Conservation (phyloP, 768 basidiomycete species). For the Boletus subparvulus region DNA sequence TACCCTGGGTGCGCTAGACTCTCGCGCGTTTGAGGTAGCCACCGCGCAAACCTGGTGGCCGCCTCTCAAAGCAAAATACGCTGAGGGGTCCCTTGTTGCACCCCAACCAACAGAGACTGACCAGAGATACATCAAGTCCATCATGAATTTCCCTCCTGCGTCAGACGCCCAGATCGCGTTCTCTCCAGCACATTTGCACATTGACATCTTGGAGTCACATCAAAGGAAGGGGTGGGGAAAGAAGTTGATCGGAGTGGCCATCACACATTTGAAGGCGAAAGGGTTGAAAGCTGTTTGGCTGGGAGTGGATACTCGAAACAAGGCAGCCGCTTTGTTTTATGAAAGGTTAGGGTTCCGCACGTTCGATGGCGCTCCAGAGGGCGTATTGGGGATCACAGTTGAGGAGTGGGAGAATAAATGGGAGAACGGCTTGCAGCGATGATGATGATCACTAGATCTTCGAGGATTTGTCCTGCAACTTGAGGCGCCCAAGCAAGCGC, state of each 20-base stretch:
- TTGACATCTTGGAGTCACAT: constrained; percentile 65
- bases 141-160: constrained; percentile 40
- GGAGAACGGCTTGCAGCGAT: background rate
- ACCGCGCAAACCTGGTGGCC: constrained; percentile 67
- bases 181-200: constrained; percentile 74
- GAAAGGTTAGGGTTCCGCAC: constrained; percentile 56
- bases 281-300: constrained; percentile 59
- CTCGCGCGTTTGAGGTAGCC: constrained; percentile 59
- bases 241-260: constrained; percentile 54
- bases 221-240: constrained; percentile 73
- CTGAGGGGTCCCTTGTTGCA: constrained; percentile 16
- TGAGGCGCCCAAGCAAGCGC: background rate
- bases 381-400: constrained; percentile 57
- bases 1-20: constrained; percentile 64
- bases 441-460: background rate
- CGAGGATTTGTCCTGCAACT: too few relatives aligned
- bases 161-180: constrained; percentile 57
- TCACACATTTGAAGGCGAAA: constrained; percentile 51
- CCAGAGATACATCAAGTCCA: constrained; percentile 32
- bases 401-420: constrained; percentile 31
- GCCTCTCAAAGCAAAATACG: constrained; percentile 54
- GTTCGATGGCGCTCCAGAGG: constrained; percentile 51
- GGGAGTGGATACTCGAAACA: constrained; percentile 65
- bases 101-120: constrained; percentile 24
- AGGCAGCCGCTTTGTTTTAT: constrained; percentile 61